These are phyloP conservation scores for Fusarium globosum DNA, from an alignment of 2,329 filamentous ascomycete species.

Conservation along the genomic window DNA sequence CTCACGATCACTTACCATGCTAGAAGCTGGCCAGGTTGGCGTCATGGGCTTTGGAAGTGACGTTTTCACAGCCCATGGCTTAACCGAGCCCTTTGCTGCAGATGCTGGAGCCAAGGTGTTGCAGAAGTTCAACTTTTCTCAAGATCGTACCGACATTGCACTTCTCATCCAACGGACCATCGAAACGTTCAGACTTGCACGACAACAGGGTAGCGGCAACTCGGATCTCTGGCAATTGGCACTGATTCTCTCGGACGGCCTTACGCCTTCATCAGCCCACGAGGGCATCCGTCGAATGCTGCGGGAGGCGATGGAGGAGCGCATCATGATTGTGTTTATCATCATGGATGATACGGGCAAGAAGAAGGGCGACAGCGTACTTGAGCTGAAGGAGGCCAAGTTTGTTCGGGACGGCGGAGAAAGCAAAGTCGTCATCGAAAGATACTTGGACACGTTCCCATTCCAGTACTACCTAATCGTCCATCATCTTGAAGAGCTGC, in stretches of 20 bases:
- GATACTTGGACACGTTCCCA: constrained; percentile 94
- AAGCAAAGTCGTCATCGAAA: constrained; percentile 81
- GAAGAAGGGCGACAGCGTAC: constrained; percentile 72
- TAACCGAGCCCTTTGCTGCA: constrained; percentile 82
- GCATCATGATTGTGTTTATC: constrained; percentile 98
- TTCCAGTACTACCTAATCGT: constrained; percentile 98
- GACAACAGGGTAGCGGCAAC: constrained; percentile 66
- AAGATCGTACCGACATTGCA: constrained; percentile 86
- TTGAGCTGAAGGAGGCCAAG: constrained; percentile 88
- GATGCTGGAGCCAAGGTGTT: constrained; percentile 84
- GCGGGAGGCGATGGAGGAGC: constrained; percentile 87
- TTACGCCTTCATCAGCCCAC: constrained; percentile 85
- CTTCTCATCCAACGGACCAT: constrained; percentile 82
- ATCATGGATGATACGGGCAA: constrained; percentile 79
- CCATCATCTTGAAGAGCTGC: constrained; percentile 89
- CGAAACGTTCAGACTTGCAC: constrained; percentile 81
- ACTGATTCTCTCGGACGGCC: constrained; percentile 91
- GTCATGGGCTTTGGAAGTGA: constrained; percentile 89
- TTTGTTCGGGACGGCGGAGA: constrained; percentile 77
- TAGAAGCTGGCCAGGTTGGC: constrained; percentile 94
- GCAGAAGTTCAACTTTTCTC: constrained; percentile 84
- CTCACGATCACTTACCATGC: constrained; percentile 85
- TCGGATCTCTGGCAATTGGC: constrained; percentile 94
- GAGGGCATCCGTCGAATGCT: constrained; percentile 84
- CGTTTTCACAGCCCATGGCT: constrained; percentile 86